Evolutionary conservation across 768 basidiomycete species (phyloP).

Genomic region (Panellus pusillus): DNA sequence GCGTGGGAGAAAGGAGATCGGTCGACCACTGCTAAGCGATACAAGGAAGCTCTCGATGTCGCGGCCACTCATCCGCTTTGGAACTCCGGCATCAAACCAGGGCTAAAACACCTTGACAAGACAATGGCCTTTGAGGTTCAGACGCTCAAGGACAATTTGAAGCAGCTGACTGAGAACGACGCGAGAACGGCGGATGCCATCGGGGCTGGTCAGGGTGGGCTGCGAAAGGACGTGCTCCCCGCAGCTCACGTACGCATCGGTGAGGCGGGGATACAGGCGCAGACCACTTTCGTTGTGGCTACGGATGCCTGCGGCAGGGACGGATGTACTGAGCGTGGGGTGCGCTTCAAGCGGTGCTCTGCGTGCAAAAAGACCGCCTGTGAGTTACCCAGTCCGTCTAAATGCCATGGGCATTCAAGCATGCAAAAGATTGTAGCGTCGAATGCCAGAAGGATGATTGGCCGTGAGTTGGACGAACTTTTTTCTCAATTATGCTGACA

Average conservation of each 20-base stretch:
- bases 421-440: slow-evolving; percentile 25
- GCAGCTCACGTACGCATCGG: slow-evolving; percentile 22
- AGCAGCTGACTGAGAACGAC: slow-evolving; percentile 27
- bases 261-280: slow-evolving; percentile 15
- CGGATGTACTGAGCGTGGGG: slow-evolving; percentile 28
- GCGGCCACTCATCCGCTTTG: slow-evolving; percentile 28
- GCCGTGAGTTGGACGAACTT: slow-evolving; percentile 26
- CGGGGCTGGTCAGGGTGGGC: slow-evolving; percentile 7
- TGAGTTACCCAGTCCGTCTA: slow-evolving; percentile 15
- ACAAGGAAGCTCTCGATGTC: slow-evolving; percentile 31
- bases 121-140: slow-evolving; percentile 24
- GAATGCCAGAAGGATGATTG: slow-evolving; percentile 30
- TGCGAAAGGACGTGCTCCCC: slow-evolving; percentile 26
- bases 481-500: slow-evolving; percentile 20
- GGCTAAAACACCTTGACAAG: slow-evolving; percentile 24
- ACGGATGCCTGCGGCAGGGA: slow-evolving; percentile 29
- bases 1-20: slow-evolving; percentile 35
- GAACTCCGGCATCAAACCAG: slow-evolving; percentile 6
- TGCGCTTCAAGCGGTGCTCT: slow-evolving; percentile 28
- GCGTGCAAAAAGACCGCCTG: slow-evolving; percentile 28
- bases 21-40: slow-evolving; percentile 33
- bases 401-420: not conserved
- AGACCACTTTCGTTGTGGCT: slow-evolving; percentile 25
- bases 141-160: slow-evolving; percentile 26
- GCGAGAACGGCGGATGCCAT: slow-evolving; percentile 17